Evolutionary conservation across 202 grass and related monocot species (phyloP), one percentile per base, ranked within the genome.

Genomic region (Schoenoplectus triqueter): DNA sequence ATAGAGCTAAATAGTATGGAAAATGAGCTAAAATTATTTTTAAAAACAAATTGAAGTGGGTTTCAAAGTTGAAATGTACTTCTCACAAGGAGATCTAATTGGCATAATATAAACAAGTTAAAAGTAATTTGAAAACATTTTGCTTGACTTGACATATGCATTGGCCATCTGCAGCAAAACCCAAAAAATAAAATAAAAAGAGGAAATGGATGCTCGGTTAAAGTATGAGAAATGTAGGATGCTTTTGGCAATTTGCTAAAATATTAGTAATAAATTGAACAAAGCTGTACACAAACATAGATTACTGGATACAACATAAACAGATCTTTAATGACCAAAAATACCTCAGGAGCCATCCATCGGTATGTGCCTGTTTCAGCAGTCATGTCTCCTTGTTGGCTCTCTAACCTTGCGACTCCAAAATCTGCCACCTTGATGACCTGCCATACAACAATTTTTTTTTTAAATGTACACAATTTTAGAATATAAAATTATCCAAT

Each of bases 281-380:
- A 52, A 74, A 74, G 45, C 13, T 57, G 61, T 67, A 52, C 69
- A 41, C 10, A 84, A 83, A 59, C 59, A 66, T 59, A 86, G 45
- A 20, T 62, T 74, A 41, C 15, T 47, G 80, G 39, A 61, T 39
- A 52, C 13, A 15, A 77, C 18, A 80, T 31, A 84, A 84, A 72
- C 22, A 18, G 14, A 39, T 69, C 10, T 1, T 78, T 9, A 15
- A 88, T 71, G 13, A 82, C 19, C 41, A 59, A 84, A 84, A 76
- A 56, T 63, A 98, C 95, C 95, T 98, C 95, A 89, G 95, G 95
- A 13, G 93, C 93, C 95, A 98, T 98, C 95, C 95, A 98, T 73
- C 95, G 90, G 66, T 98, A 98, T 44, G 95, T 98, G 66, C 95
- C 95, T 72, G 95, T 98, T 92, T 98, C 95, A 68, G 91, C 93